These are phyloP conservation scores for Phaffia australis DNA, from an alignment of 768 basidiomycete genomes.

Conservation along the genomic window DNA sequence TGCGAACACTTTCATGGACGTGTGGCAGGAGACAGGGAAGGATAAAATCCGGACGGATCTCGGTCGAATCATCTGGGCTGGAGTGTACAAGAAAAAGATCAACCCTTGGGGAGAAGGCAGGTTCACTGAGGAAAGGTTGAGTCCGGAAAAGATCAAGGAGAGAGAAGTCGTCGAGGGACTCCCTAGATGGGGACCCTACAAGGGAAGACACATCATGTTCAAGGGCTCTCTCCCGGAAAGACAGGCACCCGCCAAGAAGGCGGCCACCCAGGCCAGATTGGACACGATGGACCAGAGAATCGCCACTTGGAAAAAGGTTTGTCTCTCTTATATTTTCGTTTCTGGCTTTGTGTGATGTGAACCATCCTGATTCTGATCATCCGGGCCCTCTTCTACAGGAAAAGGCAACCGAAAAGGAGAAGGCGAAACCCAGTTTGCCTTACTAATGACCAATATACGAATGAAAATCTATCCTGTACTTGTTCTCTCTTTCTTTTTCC, in stretches of 20 bases:
- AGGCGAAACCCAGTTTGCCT: no score
- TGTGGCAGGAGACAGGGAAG: conserved; percentile 1
- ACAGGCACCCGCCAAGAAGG: neutral
- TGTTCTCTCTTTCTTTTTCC: no score
- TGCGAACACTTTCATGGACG: conserved; percentile 6
- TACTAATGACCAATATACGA: no score
- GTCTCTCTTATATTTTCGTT: neutral
- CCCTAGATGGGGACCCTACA: neutral
- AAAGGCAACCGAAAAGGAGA: no score
- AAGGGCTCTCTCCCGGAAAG: neutral
- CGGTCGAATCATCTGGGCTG: conserved; percentile 16
- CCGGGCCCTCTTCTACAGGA: no score
- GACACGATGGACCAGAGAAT: conserved; percentile 15
- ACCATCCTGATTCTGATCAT: no score
- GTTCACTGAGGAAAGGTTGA: conserved; percentile 13
- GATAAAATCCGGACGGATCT: neutral
- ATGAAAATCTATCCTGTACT: no score
- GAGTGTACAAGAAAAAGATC: conserved; percentile 15
- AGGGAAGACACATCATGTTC: conserved; percentile 14
- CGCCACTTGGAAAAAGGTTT: conserved; percentile 16
- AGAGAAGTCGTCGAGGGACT: conserved; percentile 5
- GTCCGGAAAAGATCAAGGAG: neutral
- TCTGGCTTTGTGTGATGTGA: no score
- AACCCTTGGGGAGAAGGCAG: conserved; percentile 18
- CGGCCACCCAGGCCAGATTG: conserved; percentile 14